Evolutionary conservation across 2,329 filamentous ascomycete species (phyloP).

Genomic region (Nannizziopsis barbatae): DNA sequence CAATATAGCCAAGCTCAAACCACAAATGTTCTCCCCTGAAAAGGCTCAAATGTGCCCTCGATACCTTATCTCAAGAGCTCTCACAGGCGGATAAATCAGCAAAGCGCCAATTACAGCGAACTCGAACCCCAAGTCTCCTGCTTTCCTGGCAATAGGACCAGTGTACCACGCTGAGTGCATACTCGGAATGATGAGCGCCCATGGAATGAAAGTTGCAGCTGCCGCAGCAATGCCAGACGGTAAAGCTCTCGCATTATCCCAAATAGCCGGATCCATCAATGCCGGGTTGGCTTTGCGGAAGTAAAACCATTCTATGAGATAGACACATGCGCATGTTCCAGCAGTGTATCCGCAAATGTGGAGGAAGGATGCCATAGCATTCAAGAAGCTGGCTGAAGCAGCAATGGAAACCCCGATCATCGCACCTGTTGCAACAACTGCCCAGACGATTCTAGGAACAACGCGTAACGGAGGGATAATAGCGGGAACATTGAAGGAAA

Average conservation of each 20-base stretch:
- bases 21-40: no score
- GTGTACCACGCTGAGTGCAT: not conserved
- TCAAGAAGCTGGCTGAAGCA: not conserved
- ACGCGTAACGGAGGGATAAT: not conserved
- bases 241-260: not conserved
- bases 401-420: not conserved
- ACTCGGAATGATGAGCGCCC: not conserved
- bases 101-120: not conserved
- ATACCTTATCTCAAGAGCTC: not conserved
- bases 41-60: not conserved
- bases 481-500: not conserved
- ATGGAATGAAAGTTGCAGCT: not conserved
- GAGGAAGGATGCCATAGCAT: not conserved
- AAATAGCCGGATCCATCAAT: not conserved
- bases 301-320: not conserved
- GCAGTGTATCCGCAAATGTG: not conserved
- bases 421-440: not conserved
- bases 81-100: not conserved
- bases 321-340: not conserved
- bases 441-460: not conserved
- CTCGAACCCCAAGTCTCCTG: not conserved
- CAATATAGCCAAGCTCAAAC: no score
- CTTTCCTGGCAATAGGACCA: not conserved
- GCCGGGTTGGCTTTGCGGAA: not conserved
- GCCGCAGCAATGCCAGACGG: not conserved